These are phyloP conservation scores for Citropsis articulata DNA, from an alignment of 345 rosid species.

Conservation along the genomic window DNA sequence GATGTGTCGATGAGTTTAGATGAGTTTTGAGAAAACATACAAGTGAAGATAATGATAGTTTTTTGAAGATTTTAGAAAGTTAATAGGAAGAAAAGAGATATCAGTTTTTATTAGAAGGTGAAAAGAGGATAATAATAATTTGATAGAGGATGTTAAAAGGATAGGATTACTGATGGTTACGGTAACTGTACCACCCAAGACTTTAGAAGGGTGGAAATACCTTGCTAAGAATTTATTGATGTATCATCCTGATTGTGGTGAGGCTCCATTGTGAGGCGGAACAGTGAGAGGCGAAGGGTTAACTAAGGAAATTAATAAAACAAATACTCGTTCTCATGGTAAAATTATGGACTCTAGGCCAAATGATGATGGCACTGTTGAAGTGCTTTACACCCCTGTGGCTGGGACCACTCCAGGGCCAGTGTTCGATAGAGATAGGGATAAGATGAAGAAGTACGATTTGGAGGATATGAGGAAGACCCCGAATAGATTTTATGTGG, in stretches of 20 bases:
- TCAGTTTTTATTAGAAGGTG: slow-evolving; percentile 58
- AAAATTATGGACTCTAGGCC: slow-evolving; percentile 83
- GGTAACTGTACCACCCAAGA: slow-evolving; percentile 84
- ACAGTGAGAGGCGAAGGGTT: slow-evolving; percentile 48
- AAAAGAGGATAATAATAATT: slow-evolving; percentile 42
- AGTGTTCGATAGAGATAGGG: slow-evolving; percentile 58
- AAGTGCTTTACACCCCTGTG: slow-evolving; percentile 80
- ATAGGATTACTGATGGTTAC: slow-evolving; percentile 89
- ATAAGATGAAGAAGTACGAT: slow-evolving; percentile 78
- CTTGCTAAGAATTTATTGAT: slow-evolving; percentile 86
- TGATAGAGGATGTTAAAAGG: slow-evolving; percentile 59
- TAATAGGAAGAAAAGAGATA: slow-evolving; percentile 76
- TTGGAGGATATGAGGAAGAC: slow-evolving; percentile 88
- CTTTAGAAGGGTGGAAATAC: slow-evolving; percentile 88
- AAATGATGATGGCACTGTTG: slow-evolving; percentile 68
- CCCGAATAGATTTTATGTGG: slow-evolving; percentile 71
- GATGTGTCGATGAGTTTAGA: slow-evolving; percentile 66
- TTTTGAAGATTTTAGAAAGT: slow-evolving; percentile 82
- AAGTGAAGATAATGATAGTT: slow-evolving; percentile 91
- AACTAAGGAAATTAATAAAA: slow-evolving; percentile 69
- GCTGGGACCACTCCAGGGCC: slow-evolving; percentile 75
- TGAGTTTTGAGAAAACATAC: slow-evolving; percentile 83
- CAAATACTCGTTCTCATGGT: slow-evolving; percentile 86
- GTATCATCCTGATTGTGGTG: slow-evolving; percentile 96
- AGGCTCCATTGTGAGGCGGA: slow-evolving; percentile 76